Evolutionary conservation across 2,329 filamentous ascomycete genomes (phyloP).

Genomic region (Celoporthe dispersa): DNA sequence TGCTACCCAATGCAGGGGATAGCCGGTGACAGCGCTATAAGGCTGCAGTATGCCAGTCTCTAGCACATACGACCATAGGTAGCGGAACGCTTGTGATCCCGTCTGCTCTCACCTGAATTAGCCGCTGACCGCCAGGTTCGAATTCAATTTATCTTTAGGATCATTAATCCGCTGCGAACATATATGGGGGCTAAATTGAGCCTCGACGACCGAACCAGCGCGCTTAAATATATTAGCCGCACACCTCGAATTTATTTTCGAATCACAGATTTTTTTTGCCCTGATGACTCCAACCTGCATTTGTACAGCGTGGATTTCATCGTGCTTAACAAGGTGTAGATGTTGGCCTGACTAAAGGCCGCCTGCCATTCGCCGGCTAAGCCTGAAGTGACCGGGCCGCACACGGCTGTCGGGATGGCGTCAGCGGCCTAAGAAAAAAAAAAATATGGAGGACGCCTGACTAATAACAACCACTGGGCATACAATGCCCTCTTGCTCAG

Average conservation of each 20-base stretch:
- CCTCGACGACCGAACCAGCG: too few species aligned
- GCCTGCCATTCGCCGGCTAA: constrained; percentile 26
- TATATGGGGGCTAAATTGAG: too few species aligned
- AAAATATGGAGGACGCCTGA: constrained; percentile 12
- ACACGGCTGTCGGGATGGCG: constrained; percentile 32
- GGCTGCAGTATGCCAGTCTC: not conserved
- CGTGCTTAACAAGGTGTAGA: too few species aligned
- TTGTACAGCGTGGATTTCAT: too few species aligned
- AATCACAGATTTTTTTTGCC: too few species aligned
- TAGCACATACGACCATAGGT: not conserved
- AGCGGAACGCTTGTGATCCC: not conserved
- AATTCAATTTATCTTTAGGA: too few species aligned
- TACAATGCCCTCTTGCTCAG: not conserved
- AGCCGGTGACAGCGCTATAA: not conserved
- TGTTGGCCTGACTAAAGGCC: constrained; percentile 16
- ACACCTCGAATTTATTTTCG: too few species aligned
- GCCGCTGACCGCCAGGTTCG: not conserved
- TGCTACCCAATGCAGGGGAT: not conserved
- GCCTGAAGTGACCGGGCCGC: constrained; percentile 17
- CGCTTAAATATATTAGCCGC: too few species aligned
- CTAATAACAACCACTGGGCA: constrained; percentile 1
- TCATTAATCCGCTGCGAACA: too few species aligned
- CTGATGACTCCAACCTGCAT: too few species aligned
- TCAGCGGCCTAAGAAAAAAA: constrained; percentile 30
- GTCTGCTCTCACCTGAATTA: not conserved